Evolutionary conservation across 2,329 filamentous ascomycete species (phyloP), one percentile per base, ranked within the genome.

Genomic region (Penicillium sp.): DNA sequence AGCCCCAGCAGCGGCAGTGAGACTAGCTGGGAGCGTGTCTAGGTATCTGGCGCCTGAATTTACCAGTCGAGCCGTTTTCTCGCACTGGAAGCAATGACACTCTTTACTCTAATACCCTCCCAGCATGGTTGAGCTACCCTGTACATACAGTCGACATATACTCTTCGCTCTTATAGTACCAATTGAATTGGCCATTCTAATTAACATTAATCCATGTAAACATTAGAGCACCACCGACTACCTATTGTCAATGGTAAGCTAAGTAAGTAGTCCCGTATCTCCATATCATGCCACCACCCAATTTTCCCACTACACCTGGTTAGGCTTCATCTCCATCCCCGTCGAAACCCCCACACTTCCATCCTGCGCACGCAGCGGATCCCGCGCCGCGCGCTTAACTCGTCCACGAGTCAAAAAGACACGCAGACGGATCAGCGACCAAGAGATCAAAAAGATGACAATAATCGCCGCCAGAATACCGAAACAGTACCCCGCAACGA

Each of bases 401-500:
- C 51, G 63, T 15, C 58, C 69, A 15, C 58, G 55, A 0, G 81
- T 83, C 20, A 83, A 51, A 74, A 79, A 82, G 47, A 76, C 69
- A 20, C 86, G 78, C 61, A 83, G 53, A 78, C 78, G 85, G 39
- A 89, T 86, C 54, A 80, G 82, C 15, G 75, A 80, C 61, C 79
- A 67, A 69, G 81, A 81, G 17, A 87, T 47, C 66, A 77, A 11
- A 66, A 86, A 89, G 39, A 87, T 74, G 22, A 87, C 65, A 38
- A 80, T 53, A 76, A 82, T 74, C 69, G 84, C 63, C 79, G 83
- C 84, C 76, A 83, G 76, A 50, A 89, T 86, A 37, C 66, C 63
- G 52, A 90, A 75, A 52, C 86, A 84, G 69, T 90, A 91, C 1
- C 79, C 89, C 0, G 86, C 84, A 3, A 92, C 86, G 6, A 81